Conservation (phyloP, 768 basidiomycete species). For the Lentinula sp. region DNA sequence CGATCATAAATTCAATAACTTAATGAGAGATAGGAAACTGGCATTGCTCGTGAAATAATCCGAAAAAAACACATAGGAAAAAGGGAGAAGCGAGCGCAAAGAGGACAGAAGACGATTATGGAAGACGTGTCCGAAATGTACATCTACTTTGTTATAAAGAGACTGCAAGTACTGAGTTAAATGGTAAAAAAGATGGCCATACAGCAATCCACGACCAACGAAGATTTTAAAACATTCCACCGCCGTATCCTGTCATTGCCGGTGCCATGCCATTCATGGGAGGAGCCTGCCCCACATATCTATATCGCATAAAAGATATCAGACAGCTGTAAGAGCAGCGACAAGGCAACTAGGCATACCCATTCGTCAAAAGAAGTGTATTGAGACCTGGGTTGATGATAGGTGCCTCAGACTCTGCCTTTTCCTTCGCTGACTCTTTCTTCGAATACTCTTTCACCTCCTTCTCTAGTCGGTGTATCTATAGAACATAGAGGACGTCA, state of each 20-base stretch:
- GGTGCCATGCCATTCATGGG: conserved; percentile 68
- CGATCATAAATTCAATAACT: too few relatives aligned
- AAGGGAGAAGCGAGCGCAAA: not conserved
- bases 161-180: not conserved
- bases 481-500: conserved; percentile 5
- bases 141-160: conserved; percentile 3
- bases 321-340: not conserved
- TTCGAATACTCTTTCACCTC: conserved; percentile 83
- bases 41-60: not conserved
- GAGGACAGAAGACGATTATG: not conserved
- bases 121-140: conserved; percentile 1
- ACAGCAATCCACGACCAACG: conserved; percentile 7
- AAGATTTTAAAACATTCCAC: conserved; percentile 18
- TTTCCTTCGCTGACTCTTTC: conserved; percentile 85
- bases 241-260: conserved; percentile 64
- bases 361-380: conserved; percentile 63
- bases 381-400: conserved; percentile 84
- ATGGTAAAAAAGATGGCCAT: not conserved
- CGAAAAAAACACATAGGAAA: not conserved
- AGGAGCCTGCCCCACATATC: conserved; percentile 61
- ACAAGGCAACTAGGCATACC: conserved; percentile 41
- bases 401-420: conserved; percentile 78
- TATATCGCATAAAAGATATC: conserved; percentile 19
- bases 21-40: not conserved
- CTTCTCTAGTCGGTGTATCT: conserved; percentile 80